phyloP scores from a whole-genome alignment of 2,329 filamentous ascomycete genomes.

The Leptodontidium sp. region DNA sequence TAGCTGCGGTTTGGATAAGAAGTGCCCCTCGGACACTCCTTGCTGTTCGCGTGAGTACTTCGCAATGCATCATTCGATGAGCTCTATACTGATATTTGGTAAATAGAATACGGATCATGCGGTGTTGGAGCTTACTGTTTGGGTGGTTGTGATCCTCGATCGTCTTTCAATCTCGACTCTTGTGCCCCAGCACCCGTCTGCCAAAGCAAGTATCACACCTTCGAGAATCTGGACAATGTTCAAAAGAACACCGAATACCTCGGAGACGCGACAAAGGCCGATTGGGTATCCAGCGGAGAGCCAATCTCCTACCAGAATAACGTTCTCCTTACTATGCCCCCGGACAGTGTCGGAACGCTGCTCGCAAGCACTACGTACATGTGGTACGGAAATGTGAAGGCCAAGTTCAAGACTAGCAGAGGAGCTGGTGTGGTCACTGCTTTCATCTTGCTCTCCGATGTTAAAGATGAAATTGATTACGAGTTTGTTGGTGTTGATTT shows the following conservation, averaged over 20 bases:
- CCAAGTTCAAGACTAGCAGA: constrained; percentile 82
- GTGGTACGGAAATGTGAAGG: constrained; percentile 96
- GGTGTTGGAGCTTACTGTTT: constrained; percentile 95
- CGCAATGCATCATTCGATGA: background rate
- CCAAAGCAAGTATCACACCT: constrained; percentile 75
- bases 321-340: constrained; percentile 88
- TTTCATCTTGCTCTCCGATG: constrained; percentile 93
- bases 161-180: constrained; percentile 82
- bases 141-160: constrained; percentile 89
- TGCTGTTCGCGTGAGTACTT: constrained; percentile 79
- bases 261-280: constrained; percentile 78
- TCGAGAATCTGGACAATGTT: constrained; percentile 76
- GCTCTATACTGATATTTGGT: background rate
- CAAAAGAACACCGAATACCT: constrained; percentile 81
- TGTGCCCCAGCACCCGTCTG: constrained; percentile 89
- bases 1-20: constrained; percentile 58
- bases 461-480: constrained; percentile 98
- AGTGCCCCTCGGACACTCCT: constrained; percentile 76
- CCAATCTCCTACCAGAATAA: constrained; percentile 73
- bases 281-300: constrained; percentile 89
- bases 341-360: constrained; percentile 85
- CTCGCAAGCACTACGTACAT: constrained; percentile 86
- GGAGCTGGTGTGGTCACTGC: constrained; percentile 93
- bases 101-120: constrained; percentile 86
- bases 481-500: constrained; percentile 90